Evolutionary conservation across 2,329 filamentous ascomycete genomes (phyloP).

Genomic region (Nothopassalora personata): DNA sequence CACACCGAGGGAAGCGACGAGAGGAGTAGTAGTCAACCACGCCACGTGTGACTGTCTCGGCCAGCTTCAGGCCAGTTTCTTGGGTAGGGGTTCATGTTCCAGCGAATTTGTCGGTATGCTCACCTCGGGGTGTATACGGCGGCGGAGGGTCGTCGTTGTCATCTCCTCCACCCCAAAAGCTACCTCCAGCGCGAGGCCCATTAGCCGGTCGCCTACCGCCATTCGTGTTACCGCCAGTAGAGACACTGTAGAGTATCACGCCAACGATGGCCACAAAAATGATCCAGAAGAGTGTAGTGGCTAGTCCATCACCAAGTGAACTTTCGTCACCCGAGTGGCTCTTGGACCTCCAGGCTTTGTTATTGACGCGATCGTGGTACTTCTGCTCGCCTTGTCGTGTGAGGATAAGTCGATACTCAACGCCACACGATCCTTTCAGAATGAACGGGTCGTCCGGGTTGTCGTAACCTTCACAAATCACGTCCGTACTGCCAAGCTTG

Average conservation of each 20-base stretch:
- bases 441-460: constrained; percentile 73
- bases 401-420: constrained; percentile 77
- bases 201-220: constrained; percentile 8
- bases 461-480: constrained; percentile 85
- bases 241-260: constrained; percentile 30
- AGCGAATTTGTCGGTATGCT: constrained; percentile 3
- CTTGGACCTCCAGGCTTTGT: constrained; percentile 4
- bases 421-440: constrained; percentile 86
- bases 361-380: constrained; percentile 8
- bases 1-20: background rate
- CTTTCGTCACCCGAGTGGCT: background rate
- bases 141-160: constrained; percentile 49
- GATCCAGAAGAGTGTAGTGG: constrained; percentile 51
- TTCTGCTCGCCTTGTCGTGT: constrained; percentile 60
- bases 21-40: background rate
- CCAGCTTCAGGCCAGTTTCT: background rate
- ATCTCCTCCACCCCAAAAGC: constrained; percentile 36
- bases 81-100: background rate
- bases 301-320: constrained; percentile 18
- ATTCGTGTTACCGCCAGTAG: constrained; percentile 1
- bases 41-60: background rate
- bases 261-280: constrained; percentile 50
- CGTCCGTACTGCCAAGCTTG: constrained; percentile 79
- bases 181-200: constrained; percentile 36
- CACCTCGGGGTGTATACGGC: constrained; percentile 38